phyloP scores from a whole-genome alignment of 768 basidiomycete genomes.

The Lentinula raphanica region DNA sequence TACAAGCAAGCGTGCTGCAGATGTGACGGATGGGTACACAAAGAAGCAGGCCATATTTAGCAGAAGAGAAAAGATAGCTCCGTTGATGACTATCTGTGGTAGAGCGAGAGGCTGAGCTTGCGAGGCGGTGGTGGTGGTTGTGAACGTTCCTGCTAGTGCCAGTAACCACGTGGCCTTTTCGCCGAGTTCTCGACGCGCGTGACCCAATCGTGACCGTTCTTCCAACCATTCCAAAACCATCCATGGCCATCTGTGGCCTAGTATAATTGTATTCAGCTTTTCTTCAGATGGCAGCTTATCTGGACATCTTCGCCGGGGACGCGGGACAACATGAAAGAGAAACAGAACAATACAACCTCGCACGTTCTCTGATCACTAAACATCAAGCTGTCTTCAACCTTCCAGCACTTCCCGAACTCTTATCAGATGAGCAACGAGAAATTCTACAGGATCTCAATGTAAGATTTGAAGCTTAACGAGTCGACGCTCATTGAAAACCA shows the following conservation, averaged over 20 bases:
- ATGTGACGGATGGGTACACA: no score
- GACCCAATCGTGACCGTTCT: not conserved
- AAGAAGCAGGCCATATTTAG: no score
- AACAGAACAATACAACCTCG: conserved; percentile 24
- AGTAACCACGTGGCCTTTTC: no score
- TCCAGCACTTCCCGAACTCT: conserved; percentile 29
- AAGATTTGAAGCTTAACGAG: conserved; percentile 9
- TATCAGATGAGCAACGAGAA: conserved; percentile 39
- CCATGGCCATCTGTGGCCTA: no score
- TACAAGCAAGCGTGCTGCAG: no score
- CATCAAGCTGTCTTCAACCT: conserved; percentile 39
- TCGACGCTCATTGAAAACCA: no score
- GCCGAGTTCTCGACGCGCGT: not conserved
- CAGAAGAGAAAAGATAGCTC: no score
- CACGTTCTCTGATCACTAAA: conserved; percentile 27
- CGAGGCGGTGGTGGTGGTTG: no score
- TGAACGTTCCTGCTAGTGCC: no score
- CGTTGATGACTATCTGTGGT: no score
- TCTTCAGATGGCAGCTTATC: conserved; percentile 20
- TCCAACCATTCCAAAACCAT: no score
- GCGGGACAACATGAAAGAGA: conserved; percentile 18
- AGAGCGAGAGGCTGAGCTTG: no score
- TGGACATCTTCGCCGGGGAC: conserved; percentile 42
- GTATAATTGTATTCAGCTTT: not conserved
- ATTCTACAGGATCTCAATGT: conserved; percentile 33